Percentiles rank a stretch among this genome's conserved stretches.
Evolutionary conservation across 352 stramenopile species (phyloP).

Genomic region (Aphanomyces invadans): DNA sequence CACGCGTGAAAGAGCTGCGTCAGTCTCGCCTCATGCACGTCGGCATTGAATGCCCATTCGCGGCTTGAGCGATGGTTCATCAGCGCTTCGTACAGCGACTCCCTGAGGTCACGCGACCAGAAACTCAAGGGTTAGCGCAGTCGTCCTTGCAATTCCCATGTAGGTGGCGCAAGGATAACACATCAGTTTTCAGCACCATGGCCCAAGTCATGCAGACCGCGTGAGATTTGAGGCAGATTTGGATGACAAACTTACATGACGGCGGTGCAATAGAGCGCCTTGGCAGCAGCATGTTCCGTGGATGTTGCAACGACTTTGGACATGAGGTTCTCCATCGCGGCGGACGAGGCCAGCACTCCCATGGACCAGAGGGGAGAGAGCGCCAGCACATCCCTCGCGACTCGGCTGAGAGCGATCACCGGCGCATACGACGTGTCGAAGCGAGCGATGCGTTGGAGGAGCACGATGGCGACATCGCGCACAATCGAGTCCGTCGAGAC

Average conservation of each 20-base stretch:
- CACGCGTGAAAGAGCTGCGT: background rate
- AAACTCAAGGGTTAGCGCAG: background rate
- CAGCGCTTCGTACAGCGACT: constrained; percentile 21
- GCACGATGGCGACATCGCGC: background rate
- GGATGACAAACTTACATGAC: constrained; percentile 7
- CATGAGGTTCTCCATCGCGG: constrained; percentile 3
- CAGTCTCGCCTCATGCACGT: background rate
- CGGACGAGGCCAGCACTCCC: background rate
- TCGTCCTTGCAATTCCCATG: too few species aligned
- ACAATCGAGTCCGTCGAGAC: constrained; percentile 12
- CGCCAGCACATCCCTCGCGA: background rate
- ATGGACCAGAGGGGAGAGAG: constrained; percentile 7
- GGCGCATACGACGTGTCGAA: background rate
- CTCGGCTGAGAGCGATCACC: background rate
- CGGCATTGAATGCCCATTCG: background rate
- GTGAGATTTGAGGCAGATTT: too few species aligned
- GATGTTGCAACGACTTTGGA: background rate
- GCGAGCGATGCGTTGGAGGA: background rate
- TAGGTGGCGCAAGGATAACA: too few species aligned
- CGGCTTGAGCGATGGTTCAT: constrained; percentile 15
- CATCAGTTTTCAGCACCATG: too few species aligned
- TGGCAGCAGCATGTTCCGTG: background rate
- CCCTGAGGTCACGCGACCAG: background rate
- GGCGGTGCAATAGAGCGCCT: background rate
- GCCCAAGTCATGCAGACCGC: too few species aligned